Evolutionary conservation across 768 basidiomycete genomes (phyloP), one percentile per base, ranked within the genome.

Genomic region (Boletus subparvulus): DNA sequence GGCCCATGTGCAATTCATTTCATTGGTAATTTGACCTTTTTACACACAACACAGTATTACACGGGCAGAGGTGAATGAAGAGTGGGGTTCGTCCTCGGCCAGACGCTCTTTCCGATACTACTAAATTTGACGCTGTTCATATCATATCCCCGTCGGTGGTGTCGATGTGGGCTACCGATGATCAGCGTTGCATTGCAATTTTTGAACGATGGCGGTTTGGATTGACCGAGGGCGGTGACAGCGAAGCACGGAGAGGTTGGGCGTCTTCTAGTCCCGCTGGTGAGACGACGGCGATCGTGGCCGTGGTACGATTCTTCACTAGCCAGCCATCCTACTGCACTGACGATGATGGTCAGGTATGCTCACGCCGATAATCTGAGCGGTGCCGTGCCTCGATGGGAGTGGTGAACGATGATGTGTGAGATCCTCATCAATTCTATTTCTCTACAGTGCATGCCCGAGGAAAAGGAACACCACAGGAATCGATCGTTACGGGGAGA

Each of bases 1-100:
- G 28, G 41, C 21, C 57, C 66, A 66, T 67, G 64, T 69, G 66
- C 50, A 13, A 32, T 61, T 66, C 61, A 64, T 66, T 55, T 55
- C 6, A 11, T 40, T 39, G 43, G 45, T 40, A 55, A 60, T 58
- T 28, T 47, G 36, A 47, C 46, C 41, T 35, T 53, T 54, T 40
- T 28, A 44, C 50, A 14, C 54, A 28, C 45, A 33, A 26, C 36
- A 7, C 21, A 32, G 37, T 39, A 39, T 39, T 36, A 47, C 30
- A 28, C 41, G 17, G 21, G 6, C 13, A 39, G 28, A 50, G 36
- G 59, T 44, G 50, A 56, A 49, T 21, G 60, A 63, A 62, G 50
- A 37, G 26, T 16, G 11, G 39, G 44, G 33, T 16, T 54, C 52
- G 48, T 35, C 57, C 50, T 63, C 62, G 62, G 62, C 4, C 33